These are phyloP conservation scores for Coccomyxa sp. DNA, from an alignment of 139 green algal genomes.

Conservation along the genomic window DNA sequence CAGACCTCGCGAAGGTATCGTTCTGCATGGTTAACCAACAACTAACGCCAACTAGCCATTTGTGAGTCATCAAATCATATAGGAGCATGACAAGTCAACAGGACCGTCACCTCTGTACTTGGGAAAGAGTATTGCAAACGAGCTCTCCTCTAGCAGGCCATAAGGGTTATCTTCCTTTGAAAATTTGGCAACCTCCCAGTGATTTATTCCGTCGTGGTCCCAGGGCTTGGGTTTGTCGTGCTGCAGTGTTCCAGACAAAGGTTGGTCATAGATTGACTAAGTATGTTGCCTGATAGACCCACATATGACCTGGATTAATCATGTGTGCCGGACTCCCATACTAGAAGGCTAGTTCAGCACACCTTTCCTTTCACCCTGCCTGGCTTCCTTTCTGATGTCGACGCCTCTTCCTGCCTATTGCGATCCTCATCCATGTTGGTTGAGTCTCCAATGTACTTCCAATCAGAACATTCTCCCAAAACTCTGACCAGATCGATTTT, in stretches of 20 bases:
- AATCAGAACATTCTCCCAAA: too few species aligned
- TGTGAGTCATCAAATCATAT: too few species aligned
- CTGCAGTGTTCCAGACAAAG: constrained; percentile 32
- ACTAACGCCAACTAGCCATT: too few species aligned
- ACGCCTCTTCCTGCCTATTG: too few species aligned
- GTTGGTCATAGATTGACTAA: too few species aligned
- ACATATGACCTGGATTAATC: too few species aligned
- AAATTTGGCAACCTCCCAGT: constrained; percentile 82
- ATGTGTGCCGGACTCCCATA: not conserved
- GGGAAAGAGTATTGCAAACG: constrained; percentile 96
- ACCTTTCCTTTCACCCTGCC: too few species aligned
- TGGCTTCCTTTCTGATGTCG: too few species aligned
- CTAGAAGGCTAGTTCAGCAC: not conserved
- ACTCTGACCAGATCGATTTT: too few species aligned
- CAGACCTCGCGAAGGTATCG: constrained; percentile 97
- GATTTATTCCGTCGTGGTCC: constrained; percentile 95
- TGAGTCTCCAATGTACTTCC: too few species aligned
- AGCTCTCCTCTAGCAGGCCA: constrained; percentile 93
- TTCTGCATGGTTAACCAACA: constrained; percentile 51
- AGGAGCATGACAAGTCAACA: not conserved
- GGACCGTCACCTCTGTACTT: constrained; percentile 84
- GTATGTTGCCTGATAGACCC: too few species aligned
- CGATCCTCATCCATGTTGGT: too few species aligned
- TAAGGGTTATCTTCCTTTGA: constrained; percentile 85
- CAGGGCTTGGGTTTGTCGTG: constrained; percentile 87